phyloP scores from a whole-genome alignment of 352 stramenopile species.

The Porosira glacialis region DNA sequence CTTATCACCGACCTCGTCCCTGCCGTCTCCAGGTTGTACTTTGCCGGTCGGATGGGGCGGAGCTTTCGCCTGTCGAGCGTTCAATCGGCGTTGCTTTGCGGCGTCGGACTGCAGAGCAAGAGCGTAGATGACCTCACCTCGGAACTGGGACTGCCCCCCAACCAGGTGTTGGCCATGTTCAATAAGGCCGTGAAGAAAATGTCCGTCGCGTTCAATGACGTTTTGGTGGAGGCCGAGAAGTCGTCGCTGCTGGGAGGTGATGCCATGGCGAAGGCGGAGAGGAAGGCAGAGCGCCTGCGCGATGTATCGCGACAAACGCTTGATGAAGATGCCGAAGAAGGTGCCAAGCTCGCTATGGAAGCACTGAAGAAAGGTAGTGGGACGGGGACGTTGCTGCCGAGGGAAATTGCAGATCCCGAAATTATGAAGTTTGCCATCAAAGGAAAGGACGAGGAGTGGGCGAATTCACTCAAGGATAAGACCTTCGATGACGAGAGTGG shows the following conservation, averaged over 20 bases:
- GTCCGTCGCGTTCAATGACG: conserved; percentile 79
- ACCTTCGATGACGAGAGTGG: conserved; percentile 13
- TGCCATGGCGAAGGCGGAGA: conserved; percentile 83
- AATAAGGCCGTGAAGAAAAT: conserved; percentile 90
- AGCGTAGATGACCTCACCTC: conserved; percentile 89
- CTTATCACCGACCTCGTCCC: conserved; percentile 97
- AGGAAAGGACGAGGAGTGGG: conserved; percentile 90
- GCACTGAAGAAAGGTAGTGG: conserved; percentile 50
- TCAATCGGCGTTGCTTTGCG: conserved; percentile 93
- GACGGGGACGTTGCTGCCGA: conserved; percentile 38
- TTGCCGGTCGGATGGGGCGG: conserved; percentile 89
- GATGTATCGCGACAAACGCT: conserved; percentile 84
- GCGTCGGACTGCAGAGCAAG: conserved; percentile 88
- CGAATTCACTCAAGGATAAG: conserved; percentile 71
- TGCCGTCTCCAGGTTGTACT: conserved; percentile 91
- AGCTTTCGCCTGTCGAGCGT: conserved; percentile 90
- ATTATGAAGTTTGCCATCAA: conserved; percentile 94
- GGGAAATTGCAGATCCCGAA: conserved; percentile 74
- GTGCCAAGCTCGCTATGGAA: conserved; percentile 59
- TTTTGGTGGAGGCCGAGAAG: conserved; percentile 81
- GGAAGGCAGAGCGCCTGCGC: conserved; percentile 80
- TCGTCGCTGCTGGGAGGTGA: conserved; percentile 76
- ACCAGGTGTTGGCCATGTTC: conserved; percentile 96
- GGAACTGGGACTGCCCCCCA: conserved; percentile 91
- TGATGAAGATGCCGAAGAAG: conserved; percentile 78